Evolutionary conservation across 2,329 filamentous ascomycete genomes (phyloP).

Genomic region (Geoglossum cookeanum): DNA sequence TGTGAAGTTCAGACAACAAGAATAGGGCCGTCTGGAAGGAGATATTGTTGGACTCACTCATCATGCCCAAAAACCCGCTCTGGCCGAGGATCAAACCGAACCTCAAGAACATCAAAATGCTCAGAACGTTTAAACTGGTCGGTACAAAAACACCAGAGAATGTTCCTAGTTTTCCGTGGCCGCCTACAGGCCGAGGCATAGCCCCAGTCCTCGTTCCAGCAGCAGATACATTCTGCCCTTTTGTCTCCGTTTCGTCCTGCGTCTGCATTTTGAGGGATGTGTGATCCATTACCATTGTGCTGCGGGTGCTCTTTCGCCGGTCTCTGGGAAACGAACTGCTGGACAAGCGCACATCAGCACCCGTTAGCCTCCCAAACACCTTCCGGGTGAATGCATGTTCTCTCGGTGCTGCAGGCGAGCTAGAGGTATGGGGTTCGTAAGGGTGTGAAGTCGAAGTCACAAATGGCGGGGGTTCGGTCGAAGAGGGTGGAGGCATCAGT

Average conservation of each 20-base stretch:
- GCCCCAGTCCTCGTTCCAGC: conserved; percentile 18
- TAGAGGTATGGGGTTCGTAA: conserved; percentile 13
- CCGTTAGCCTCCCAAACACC: conserved; percentile 7
- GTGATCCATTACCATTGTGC: not conserved
- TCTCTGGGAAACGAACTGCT: not conserved
- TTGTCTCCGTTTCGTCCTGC: conserved; percentile 12
- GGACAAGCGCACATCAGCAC: not conserved
- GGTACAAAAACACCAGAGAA: conserved; percentile 49
- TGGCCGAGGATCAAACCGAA: conserved; percentile 75
- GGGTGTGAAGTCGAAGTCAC: conserved; percentile 3
- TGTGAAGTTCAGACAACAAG: not conserved
- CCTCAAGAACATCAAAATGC: conserved; percentile 80
- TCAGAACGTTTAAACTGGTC: conserved; percentile 73
- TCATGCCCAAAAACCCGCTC: conserved; percentile 57
- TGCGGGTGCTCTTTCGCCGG: not conserved
- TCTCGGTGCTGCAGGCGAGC: conserved; percentile 12
- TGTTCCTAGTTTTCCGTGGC: conserved; percentile 1
- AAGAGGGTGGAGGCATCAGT: not conserved
- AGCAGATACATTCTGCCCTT: conserved; percentile 11
- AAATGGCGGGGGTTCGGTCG: not conserved
- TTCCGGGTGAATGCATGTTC: conserved; percentile 12
- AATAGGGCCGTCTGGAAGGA: not conserved
- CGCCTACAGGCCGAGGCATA: conserved; percentile 22
- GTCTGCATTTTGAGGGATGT: conserved; percentile 12
- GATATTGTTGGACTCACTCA: conserved; percentile 35